These are phyloP conservation scores for Daldinia grandis DNA, from an alignment of 495 filamentous ascomycete species.

Conservation along the genomic window DNA sequence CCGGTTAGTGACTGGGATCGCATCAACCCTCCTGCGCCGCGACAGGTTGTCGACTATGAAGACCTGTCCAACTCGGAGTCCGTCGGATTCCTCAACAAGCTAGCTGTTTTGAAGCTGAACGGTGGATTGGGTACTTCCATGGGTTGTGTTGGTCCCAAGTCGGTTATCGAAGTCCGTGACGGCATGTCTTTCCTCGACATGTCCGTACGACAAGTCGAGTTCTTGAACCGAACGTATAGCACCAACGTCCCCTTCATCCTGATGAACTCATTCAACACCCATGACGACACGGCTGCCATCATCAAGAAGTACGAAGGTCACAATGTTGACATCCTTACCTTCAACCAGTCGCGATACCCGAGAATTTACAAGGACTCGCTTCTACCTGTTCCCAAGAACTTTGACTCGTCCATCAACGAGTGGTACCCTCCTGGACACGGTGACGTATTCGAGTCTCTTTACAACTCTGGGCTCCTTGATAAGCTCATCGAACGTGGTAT, in stretches of 20 bases:
- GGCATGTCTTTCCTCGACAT: constrained; percentile 99
- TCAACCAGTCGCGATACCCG: constrained; percentile 99
- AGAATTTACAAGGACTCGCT: constrained; percentile 98
- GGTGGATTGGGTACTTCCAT: constrained; percentile 99
- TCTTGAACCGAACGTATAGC: constrained; percentile 96
- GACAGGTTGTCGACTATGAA: constrained; percentile 93
- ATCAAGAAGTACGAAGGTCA: constrained; percentile 99
- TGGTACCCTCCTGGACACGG: constrained; percentile 99
- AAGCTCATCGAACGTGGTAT: constrained; percentile 93
- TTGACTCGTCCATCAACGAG: constrained; percentile 87
- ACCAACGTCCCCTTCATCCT: constrained; percentile 98
- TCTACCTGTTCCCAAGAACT: constrained; percentile 91
- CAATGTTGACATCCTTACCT: constrained; percentile 98
- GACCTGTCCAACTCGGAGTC: constrained; percentile 85
- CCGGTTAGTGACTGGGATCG: constrained; percentile 82
- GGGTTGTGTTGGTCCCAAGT: constrained; percentile 99
- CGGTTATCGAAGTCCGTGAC: constrained; percentile 99
- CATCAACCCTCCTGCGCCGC: constrained; percentile 88
- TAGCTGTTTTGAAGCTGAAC: constrained; percentile 98
- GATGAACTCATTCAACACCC: constrained; percentile 99
- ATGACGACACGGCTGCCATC: constrained; percentile 96
- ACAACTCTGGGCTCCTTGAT: constrained; percentile 98
- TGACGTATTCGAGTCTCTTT: constrained; percentile 99
- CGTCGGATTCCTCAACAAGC: constrained; percentile 93
- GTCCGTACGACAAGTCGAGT: constrained; percentile 98